Base-by-base conservation (phyloP, 352 stramenopile species). In the Elongisporangium undulatum region DNA sequence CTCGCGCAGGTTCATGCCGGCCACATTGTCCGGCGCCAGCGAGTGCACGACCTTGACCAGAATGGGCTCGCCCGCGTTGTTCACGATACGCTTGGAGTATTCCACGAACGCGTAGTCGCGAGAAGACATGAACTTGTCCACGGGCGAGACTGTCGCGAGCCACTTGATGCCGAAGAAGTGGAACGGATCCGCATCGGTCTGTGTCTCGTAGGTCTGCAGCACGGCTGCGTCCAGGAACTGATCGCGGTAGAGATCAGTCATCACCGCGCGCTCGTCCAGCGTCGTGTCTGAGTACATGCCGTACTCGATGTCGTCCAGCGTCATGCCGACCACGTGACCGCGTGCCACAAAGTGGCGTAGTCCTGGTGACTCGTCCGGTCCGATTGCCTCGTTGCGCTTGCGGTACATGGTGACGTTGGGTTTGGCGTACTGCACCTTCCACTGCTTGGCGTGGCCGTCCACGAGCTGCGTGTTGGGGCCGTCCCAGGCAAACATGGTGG, bases 331-430 rank as follows among this genome's bases (percentile, higher is more conserved):
- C 53, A 81, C 75, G 49, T 78, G 69, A 48, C 72, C 72, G 20
- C 72, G 72, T n/a, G 72, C 69, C 9, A 81, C 64, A 49, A 74
- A 81, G 65, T 81, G 72, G 2, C 67, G 69, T 50, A 75, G 23
- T 16, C 63, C 49, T 57, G 60, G 48, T 24, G 64, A 58, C 38
- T 69, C 62, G 7, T 21, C 50, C 16, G 53, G 45, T 1, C 51
- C 64, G 4, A 60, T 49, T 34, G 67, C 64, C 49, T 74, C 68
- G 48, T 69, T 69, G 50, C 72, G 72, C 23, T 69, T 72, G 45
- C 79, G 79, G 59, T 86, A 87, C 17, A 86, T 62, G 45, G 67
- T 74, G 56, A 87, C 67, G 58, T 85, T 77, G 19, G 72, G 73
- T 45, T 68, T 75, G 41, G 64, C 65, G 67, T 74, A 84, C 68